Conservation (phyloP, 2,329 filamentous ascomycete species). For the Hirsutella minnesotensis region DNA sequence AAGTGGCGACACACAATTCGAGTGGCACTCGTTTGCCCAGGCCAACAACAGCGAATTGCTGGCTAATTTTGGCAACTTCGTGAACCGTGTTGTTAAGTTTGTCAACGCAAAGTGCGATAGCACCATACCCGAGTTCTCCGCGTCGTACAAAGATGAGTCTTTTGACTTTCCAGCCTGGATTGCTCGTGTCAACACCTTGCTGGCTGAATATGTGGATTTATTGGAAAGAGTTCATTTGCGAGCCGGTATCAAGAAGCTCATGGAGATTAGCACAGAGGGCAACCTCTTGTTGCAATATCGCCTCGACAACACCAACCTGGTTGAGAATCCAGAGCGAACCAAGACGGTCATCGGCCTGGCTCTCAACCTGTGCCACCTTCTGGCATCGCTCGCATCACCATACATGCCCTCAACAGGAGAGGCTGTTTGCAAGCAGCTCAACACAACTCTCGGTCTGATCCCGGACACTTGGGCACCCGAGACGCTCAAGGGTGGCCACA, state of each 20-base stretch:
- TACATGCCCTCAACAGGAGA: constrained; percentile 75
- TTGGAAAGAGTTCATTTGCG: constrained; percentile 63
- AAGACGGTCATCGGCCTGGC: constrained; percentile 60
- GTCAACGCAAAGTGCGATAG: constrained; percentile 64
- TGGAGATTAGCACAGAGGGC: constrained; percentile 51
- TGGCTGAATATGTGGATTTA: constrained; percentile 55
- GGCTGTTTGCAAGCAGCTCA: constrained; percentile 68
- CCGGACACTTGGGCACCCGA: constrained; percentile 55
- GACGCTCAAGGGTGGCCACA: constrained; percentile 59
- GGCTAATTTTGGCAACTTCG: constrained; percentile 64
- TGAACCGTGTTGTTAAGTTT: constrained; percentile 65
- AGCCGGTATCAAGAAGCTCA: constrained; percentile 49
- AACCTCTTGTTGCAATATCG: constrained; percentile 41
- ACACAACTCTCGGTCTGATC: constrained; percentile 28
- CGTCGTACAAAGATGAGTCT: constrained; percentile 47
- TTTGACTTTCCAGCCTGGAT: constrained; percentile 13
- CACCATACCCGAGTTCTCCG: constrained; percentile 50
- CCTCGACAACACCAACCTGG: constrained; percentile 42
- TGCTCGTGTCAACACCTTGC: constrained; percentile 37
- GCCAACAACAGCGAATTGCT: constrained; percentile 84
- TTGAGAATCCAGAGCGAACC: constrained; percentile 41
- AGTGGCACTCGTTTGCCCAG: constrained; percentile 73
- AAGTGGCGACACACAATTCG: constrained; percentile 76
- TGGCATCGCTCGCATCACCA: constrained; percentile 67
- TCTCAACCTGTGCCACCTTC: constrained; percentile 71